These are phyloP conservation scores for Lactarius tabidus DNA, from an alignment of 768 basidiomycete species.

Conservation along the genomic window DNA sequence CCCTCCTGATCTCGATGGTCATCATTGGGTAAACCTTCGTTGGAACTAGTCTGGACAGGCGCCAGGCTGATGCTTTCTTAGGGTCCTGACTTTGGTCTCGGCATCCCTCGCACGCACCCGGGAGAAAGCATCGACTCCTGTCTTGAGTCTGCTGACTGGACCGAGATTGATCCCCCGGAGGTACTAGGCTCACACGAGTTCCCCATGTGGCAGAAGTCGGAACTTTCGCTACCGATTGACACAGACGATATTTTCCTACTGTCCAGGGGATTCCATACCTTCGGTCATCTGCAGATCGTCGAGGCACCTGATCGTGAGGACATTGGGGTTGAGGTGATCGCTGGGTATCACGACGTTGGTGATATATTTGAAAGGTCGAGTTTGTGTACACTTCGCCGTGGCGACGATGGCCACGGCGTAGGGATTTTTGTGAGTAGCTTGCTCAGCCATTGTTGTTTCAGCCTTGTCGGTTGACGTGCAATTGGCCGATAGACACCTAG, in stretches of 20 bases:
- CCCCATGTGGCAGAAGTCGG: slow-evolving; percentile 2
- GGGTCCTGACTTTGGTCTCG: neutral
- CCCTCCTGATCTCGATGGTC: neutral
- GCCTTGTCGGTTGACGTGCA: neutral
- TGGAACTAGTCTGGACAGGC: neutral
- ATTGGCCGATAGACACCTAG: neutral
- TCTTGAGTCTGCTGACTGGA: slow-evolving; percentile 11
- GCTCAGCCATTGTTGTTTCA: neutral
- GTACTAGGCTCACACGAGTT: neutral
- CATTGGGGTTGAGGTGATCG: slow-evolving; percentile 19
- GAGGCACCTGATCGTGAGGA: slow-evolving; percentile 11
- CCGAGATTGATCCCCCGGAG: neutral
- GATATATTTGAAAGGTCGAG: slow-evolving; percentile 2
- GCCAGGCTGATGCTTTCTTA: neutral
- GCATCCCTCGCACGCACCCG: neutral
- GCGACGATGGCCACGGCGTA: slow-evolving; percentile 10
- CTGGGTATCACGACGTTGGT: neutral
- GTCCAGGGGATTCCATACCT: neutral
- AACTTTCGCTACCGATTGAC: slow-evolving; percentile 12
- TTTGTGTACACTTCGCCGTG: slow-evolving; percentile 11
- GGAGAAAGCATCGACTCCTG: slow-evolving; percentile 6
- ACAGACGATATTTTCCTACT: slow-evolving; percentile 13
- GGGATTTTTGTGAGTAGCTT: slow-evolving; percentile 13
- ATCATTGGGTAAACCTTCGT: neutral
- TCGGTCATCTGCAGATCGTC: slow-evolving; percentile 1